Evolutionary conservation across 306 rosid species (phyloP).

Genomic region (Begonia loranthoides): DNA sequence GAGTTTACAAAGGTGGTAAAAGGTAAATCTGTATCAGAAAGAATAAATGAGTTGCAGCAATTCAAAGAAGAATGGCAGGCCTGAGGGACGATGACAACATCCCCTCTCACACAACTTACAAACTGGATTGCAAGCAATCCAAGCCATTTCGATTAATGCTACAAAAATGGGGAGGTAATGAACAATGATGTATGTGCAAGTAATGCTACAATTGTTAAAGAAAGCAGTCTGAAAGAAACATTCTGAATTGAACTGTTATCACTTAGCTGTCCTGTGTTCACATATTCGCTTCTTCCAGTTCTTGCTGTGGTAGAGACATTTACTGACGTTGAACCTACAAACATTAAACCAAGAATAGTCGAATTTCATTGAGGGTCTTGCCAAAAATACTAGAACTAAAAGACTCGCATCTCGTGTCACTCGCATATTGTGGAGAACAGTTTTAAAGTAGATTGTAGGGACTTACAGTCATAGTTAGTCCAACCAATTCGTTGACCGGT

Average conservation of each 20-base stretch:
- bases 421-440: no score
- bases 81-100: no score
- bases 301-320: conserved; percentile 65
- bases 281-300: conserved; percentile 57
- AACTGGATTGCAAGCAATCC: neutral
- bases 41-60: neutral
- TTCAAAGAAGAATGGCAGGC: no score
- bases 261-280: conserved; percentile 58
- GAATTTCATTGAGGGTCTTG: no score
- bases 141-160: conserved; percentile 11
- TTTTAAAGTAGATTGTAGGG: conserved; percentile 1
- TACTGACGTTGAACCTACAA: conserved; percentile 61
- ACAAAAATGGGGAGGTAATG: conserved; percentile 28
- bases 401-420: no score
- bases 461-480: conserved; percentile 95
- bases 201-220: conserved; percentile 28
- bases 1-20: conserved; percentile 1
- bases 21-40: neutral
- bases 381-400: no score
- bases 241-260: conserved; percentile 26
- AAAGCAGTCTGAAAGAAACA: conserved; percentile 17
- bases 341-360: neutral
- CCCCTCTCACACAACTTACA: no score
- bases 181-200: conserved; percentile 22
- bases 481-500: conserved; percentile 84